Percentiles rank a stretch among this genome's conserved stretches.
phyloP scores from a whole-genome alignment of 2,329 filamentous ascomycete species.

The Aspergillus sp. region DNA sequence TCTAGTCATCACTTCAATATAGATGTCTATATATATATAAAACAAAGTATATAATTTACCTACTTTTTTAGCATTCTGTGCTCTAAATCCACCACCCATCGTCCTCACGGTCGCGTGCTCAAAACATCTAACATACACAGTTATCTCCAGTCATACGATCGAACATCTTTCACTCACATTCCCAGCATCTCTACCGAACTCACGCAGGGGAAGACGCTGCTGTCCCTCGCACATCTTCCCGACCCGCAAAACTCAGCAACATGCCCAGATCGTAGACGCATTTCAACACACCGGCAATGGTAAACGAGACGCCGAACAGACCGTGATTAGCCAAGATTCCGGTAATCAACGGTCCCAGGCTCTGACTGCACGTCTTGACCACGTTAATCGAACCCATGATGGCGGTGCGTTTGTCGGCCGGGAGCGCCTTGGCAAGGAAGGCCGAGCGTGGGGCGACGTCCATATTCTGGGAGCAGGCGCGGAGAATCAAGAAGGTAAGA shows the following conservation, averaged over 20 bases:
- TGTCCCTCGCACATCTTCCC: constrained; percentile 15
- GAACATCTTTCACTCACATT: neutral
- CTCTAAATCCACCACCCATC: neutral
- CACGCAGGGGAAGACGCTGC: neutral
- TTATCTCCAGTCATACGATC: neutral
- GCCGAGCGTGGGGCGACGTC: constrained; percentile 69
- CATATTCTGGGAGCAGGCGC: constrained; percentile 66
- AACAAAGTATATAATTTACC: too few species aligned
- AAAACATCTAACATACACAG: neutral
- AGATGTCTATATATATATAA: too few species aligned
- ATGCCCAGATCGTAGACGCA: constrained; percentile 60
- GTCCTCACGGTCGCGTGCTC: neutral
- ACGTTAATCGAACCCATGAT: constrained; percentile 71
- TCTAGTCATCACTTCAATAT: too few species aligned
- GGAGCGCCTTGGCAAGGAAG: constrained; percentile 66
- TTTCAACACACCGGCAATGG: constrained; percentile 63
- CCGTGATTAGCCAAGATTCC: constrained; percentile 59
- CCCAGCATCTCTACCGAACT: neutral
- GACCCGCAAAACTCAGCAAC: constrained; percentile 49
- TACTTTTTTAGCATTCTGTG: neutral
- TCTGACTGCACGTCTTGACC: constrained; percentile 65
- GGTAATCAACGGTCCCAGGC: constrained; percentile 62
- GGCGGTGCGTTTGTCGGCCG: constrained; percentile 65
- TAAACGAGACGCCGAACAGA: constrained; percentile 63
- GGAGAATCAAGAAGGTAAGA: constrained; percentile 60